Evolutionary conservation across 306 rosid species (phyloP).

Genomic region (Dalbergia cultrata): DNA sequence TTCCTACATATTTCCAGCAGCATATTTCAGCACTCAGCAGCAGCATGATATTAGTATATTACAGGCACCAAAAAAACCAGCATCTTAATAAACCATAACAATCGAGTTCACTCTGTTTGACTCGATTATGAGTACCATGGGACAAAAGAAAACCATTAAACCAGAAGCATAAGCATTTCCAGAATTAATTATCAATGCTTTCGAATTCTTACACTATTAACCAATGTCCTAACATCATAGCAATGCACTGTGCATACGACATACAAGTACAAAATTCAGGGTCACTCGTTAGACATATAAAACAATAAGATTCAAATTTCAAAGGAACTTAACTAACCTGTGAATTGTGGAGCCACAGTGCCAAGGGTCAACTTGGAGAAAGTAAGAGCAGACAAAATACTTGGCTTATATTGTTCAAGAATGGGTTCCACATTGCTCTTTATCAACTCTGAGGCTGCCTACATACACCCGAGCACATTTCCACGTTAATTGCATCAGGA

Average conservation of each 20-base stretch:
- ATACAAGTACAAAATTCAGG: constrained; percentile 10
- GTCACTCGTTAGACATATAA: neutral
- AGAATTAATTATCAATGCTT: neutral
- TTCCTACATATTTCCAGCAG: constrained; percentile 58
- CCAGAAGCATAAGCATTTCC: constrained; percentile 20
- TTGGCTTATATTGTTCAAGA: constrained; percentile 83
- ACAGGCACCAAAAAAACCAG: constrained; percentile 34
- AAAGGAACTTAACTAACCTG: constrained; percentile 61
- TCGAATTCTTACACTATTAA: neutral
- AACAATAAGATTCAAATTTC: neutral
- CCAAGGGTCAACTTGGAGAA: constrained; percentile 94
- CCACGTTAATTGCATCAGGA: constrained; percentile 16
- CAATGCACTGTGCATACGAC: neutral
- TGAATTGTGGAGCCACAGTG: constrained; percentile 89
- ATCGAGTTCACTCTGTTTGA: constrained; percentile 28
- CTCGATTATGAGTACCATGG: neutral
- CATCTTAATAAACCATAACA: constrained; percentile 19
- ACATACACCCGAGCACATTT: constrained; percentile 11
- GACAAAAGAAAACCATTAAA: neutral
- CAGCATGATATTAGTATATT: constrained; percentile 5
- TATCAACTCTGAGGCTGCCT: constrained; percentile 93
- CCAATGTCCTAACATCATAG: neutral
- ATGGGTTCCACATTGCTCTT: constrained; percentile 75
- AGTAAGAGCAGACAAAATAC: constrained; percentile 69
- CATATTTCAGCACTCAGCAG: constrained; percentile 33